Evolutionary conservation across 2,329 filamentous ascomycete species (phyloP).

Genomic region (Trichoderma sp.): DNA sequence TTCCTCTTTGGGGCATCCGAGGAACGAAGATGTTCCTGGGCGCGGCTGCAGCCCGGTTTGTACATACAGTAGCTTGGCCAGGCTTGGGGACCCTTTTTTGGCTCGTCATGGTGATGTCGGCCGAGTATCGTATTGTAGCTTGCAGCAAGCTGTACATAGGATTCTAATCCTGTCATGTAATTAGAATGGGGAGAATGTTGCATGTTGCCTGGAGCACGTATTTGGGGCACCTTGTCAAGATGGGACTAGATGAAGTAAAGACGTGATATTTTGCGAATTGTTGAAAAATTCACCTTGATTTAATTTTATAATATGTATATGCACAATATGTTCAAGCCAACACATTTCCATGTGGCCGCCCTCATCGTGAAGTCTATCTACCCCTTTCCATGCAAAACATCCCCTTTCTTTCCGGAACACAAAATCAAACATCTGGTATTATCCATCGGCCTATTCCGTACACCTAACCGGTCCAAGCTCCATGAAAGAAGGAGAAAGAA

Average conservation of each 20-base stretch:
- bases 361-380: neutral
- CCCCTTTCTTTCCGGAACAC: neutral
- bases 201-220: neutral
- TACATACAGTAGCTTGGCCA: neutral
- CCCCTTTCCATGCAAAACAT: neutral
- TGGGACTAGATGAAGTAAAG: neutral
- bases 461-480: neutral
- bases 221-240: neutral
- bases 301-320: neutral
- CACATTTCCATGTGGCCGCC: neutral
- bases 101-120: slow-evolving; percentile 1
- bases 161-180: neutral
- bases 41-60: neutral
- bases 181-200: neutral
- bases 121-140: neutral
- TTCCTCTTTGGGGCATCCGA: slow-evolving; percentile 15
- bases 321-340: neutral
- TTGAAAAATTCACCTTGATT: neutral
- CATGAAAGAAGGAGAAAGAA: neutral
- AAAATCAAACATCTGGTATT: slow-evolving; percentile 1
- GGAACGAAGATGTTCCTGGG: neutral
- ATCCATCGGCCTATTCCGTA: slow-evolving; percentile 4
- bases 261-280: neutral
- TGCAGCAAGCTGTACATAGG: neutral
- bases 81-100: neutral